phyloP scores from a whole-genome alignment of 306 rosid species.

The Canavalia gladiata region DNA sequence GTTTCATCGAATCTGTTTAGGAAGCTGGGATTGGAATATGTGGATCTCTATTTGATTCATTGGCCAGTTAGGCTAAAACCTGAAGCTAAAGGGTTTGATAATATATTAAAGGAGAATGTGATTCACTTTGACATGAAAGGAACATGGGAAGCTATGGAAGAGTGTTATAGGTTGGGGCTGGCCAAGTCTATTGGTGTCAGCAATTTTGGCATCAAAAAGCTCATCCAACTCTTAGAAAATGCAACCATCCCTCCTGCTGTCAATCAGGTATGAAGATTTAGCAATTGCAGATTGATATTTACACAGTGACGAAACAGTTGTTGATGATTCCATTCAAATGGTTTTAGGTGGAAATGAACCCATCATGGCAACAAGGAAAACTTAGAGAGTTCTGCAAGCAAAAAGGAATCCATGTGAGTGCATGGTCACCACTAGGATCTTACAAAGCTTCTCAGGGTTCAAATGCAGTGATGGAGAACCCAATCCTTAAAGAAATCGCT shows the following conservation, averaged over 20 bases:
- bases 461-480: slow-evolving; percentile 50
- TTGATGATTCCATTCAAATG: slow-evolving; percentile 7
- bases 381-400: slow-evolving; percentile 50
- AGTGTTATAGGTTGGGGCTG: slow-evolving; percentile 49
- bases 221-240: slow-evolving; percentile 45
- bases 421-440: slow-evolving; percentile 63
- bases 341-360: slow-evolving; percentile 56
- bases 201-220: slow-evolving; percentile 52
- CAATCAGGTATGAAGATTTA: slow-evolving; percentile 47
- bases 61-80: slow-evolving; percentile 54
- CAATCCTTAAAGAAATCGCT: slow-evolving; percentile 54
- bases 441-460: slow-evolving; percentile 37
- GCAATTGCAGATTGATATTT: neutral
- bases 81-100: slow-evolving; percentile 4
- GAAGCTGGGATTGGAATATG: slow-evolving; percentile 50
- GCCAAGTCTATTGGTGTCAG: slow-evolving; percentile 60
- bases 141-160: slow-evolving; percentile 60
- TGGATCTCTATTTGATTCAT: slow-evolving; percentile 57
- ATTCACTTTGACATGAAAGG: slow-evolving; percentile 55
- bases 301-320: neutral
- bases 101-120: slow-evolving; percentile 35
- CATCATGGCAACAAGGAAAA: slow-evolving; percentile 52
- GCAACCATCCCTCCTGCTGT: slow-evolving; percentile 54
- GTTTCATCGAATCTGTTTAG: slow-evolving; percentile 30
- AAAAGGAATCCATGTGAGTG: slow-evolving; percentile 57